A percentile compares a stretch with the other conserved stretches of the same genome.
These are phyloP conservation scores for Chloranthus sessilifolius DNA, from an alignment of 164 flowering plant species.

Conservation along the genomic window DNA sequence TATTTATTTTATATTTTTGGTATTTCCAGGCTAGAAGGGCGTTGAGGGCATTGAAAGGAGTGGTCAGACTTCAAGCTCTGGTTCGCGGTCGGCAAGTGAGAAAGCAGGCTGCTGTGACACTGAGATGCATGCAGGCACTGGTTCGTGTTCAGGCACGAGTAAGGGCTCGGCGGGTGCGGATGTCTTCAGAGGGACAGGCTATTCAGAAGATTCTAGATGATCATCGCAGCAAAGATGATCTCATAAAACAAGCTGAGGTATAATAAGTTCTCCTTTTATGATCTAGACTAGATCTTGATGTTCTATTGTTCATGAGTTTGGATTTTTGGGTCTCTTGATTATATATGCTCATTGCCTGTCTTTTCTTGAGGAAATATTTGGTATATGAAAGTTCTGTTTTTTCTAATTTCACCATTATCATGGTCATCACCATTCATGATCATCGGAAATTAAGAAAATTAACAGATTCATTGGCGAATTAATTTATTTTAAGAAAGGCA, in stretches of 20 bases:
- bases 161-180: slow-evolving; percentile 82
- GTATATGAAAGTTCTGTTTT: too few species aligned
- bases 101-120: slow-evolving; percentile 87
- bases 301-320: not conserved
- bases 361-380: too few species aligned
- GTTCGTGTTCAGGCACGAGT: slow-evolving; percentile 88
- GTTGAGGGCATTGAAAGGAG: slow-evolving; percentile 69
- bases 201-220: slow-evolving; percentile 66
- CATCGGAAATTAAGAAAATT: too few species aligned
- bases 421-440: too few species aligned
- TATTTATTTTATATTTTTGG: not conserved
- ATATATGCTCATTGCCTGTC: too few species aligned
- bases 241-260: slow-evolving; percentile 86
- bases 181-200: slow-evolving; percentile 93
- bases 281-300: not conserved
- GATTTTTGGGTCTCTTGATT: not conserved
- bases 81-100: slow-evolving; percentile 82
- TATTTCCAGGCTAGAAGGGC: slow-evolving; percentile 75
- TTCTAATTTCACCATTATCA: too few species aligned
- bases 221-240: slow-evolving; percentile 51
- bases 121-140: slow-evolving; percentile 88
- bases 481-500: too few species aligned
- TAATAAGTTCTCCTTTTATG: not conserved
- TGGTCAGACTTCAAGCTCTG: slow-evolving; percentile 81
- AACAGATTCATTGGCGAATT: too few species aligned